Evolutionary conservation across 2,329 filamentous ascomycete genomes (phyloP), one percentile per base, ranked within the genome.

Genomic region (Aspergillus quadricinctus): DNA sequence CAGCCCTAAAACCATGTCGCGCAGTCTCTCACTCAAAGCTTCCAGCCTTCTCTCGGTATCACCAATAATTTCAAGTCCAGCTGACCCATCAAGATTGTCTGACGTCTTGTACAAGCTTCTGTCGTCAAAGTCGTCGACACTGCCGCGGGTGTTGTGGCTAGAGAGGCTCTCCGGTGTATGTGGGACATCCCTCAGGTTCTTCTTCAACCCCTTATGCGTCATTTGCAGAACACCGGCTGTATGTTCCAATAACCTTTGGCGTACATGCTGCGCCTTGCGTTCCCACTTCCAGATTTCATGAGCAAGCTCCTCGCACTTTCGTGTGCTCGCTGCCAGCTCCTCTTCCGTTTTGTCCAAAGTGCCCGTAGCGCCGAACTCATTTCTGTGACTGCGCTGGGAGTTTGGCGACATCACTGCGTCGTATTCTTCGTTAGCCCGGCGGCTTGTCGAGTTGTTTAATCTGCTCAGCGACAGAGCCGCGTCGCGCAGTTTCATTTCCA

Each of bases 401-500:
- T 70, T 81, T 64, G 57, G 79, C 70, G 66, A 73, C 11, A 58
- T 69, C 49, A 67, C 62, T 56, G 57, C 40, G 21, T 64, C 63
- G 28, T 69, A 67, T 9, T 80, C 72, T 58, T 75, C 72, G 66
- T 77, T 81, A 57, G 72, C 74, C 50, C 75, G 79, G 61, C 82
- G 81, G n/a, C 78, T 79, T 35, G 81, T 80, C n/a, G 85, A 81
- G 8, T 84, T 84, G 69, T 95, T 91, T 29, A 99, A 80, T 65
- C 88, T 87, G 57, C 88, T 87, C 75, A 99, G 87, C 43, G 92
- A 96, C 61, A 88, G 84, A 10, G 94, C 91, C 1, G 94, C 94
- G 80, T 97, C 93, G 65, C 92, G 89, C 66, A 97, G 91, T 77
- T 97, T 99, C 54, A 87, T 89, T 73, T 99, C 94, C 48, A 97